phyloP scores from a whole-genome alignment of 257 asterid genomes.

The Linderniella brevidens region DNA sequence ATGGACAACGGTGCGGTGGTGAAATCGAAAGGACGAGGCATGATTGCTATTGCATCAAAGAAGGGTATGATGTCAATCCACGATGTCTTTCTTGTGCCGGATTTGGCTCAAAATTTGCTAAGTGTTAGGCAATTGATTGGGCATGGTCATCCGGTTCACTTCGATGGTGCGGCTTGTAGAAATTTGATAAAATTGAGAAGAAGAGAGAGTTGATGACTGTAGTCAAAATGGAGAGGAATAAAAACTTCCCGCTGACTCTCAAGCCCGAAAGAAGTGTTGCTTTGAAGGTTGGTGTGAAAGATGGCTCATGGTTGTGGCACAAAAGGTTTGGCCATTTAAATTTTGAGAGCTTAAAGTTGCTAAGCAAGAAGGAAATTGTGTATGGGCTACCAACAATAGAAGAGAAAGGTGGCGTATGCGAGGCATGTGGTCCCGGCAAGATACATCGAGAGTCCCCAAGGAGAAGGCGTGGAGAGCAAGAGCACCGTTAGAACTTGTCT shows the following conservation, averaged over 20 bases:
- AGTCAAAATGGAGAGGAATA: background rate
- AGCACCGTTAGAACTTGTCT: background rate
- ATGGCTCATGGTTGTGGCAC: background rate
- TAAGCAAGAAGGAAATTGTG: background rate
- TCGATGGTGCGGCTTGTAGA: background rate
- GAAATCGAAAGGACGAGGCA: background rate
- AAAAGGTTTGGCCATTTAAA: background rate
- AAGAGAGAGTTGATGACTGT: background rate
- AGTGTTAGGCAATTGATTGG: background rate
- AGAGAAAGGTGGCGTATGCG: no score
- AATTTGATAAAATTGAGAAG: background rate
- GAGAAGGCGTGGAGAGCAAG: background rate
- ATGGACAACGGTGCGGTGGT: background rate
- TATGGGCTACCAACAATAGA: no score
- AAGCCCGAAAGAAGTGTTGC: background rate
- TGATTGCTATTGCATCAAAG: background rate
- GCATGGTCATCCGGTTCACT: background rate
- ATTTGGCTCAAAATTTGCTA: background rate
- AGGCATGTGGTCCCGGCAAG: background rate
- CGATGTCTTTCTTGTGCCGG: background rate
- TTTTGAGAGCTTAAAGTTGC: background rate
- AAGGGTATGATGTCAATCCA: no score
- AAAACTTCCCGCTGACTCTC: background rate
- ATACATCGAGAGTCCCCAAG: background rate
- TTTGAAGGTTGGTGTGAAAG: background rate